Evolutionary conservation across 208 protist species (phyloP), one percentile per base, ranked within the genome.

Genomic region (Ichthyophonus hoferi): DNA sequence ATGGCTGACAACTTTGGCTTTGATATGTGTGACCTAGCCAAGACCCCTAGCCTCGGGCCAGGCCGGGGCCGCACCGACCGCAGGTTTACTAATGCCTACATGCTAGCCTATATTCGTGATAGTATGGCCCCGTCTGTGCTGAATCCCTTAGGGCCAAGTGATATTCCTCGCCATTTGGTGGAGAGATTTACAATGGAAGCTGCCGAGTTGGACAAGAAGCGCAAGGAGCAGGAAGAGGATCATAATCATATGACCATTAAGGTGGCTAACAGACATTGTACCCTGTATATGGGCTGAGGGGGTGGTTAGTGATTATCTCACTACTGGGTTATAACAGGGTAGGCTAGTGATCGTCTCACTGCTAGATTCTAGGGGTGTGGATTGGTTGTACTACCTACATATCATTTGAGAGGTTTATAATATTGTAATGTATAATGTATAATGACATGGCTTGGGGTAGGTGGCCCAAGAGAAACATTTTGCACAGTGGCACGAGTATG

Each of bases 51-150:
- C 14, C n/a, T 42, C 50, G 79, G n/a, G 79, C 24, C n/a, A 1
- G 2, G 77, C 14, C 76, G 7, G 33, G 37, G 40, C 14, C 77
- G 58, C 2, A 81, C 2, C 35, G 67, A 33, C 14, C 78, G 34
- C 14, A 40, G 83, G 31, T 58, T 50, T 58, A 90, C 87, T 17
- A 90, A 82, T 77, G 87, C 83, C 41, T 90, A 92, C 67, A 96
- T 96, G 95, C 92, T 96, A 12, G 91, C 96, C 12, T 96, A 96
- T 90, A 88, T 95, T n/a, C 91, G 93, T 58, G 89, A 94, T 79
- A 81, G 87, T 0, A 82, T 82, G 14, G 42, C 91, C 34, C 42
- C 35, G 1, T 58, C 88, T n/a, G 79, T 95, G 24, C 50, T 87
- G 2, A 17, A 58, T 2, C 3, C 40, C 2, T 3, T 87, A 24